Evolutionary conservation across 805 yeast species (phyloP).

Genomic region (Metschnikowia colocasiae): DNA sequence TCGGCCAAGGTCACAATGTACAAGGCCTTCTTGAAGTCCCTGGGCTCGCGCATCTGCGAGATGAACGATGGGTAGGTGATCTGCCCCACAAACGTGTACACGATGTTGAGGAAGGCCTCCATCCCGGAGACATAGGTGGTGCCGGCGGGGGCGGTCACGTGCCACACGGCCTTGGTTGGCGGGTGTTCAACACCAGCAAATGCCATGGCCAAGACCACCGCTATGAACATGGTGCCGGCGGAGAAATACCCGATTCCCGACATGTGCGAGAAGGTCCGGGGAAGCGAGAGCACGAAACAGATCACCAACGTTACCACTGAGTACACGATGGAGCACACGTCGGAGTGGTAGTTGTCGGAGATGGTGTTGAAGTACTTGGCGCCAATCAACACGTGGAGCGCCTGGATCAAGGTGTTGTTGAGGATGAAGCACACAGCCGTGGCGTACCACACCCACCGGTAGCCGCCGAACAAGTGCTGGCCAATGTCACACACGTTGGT

Average conservation of each 20-base stretch:
- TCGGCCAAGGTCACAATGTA: constrained; percentile 50
- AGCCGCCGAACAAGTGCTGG: constrained; percentile 50
- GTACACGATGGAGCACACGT: constrained; percentile 50
- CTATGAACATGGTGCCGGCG: constrained; percentile 55
- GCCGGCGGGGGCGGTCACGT: constrained; percentile 40
- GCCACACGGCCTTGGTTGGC: constrained; percentile 37
- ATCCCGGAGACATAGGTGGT: constrained; percentile 53
- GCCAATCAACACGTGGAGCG: constrained; percentile 57
- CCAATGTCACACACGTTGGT: constrained; percentile 58
- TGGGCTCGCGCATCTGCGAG: constrained; percentile 55
- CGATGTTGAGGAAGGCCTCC: constrained; percentile 56
- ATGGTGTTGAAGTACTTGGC: constrained; percentile 58
- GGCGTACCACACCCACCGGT: constrained; percentile 51
- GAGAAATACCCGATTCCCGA: constrained; percentile 50
- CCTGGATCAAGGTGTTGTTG: constrained; percentile 56
- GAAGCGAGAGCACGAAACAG: constrained; percentile 51
- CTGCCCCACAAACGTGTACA: constrained; percentile 63
- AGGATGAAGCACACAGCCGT: constrained; percentile 52
- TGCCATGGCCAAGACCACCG: constrained; percentile 49
- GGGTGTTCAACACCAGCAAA: constrained; percentile 49
- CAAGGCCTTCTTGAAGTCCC: constrained; percentile 55
- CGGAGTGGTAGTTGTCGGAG: constrained; percentile 36
- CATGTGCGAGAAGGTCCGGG: constrained; percentile 54
- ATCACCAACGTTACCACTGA: constrained; percentile 46
- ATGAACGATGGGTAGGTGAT: constrained; percentile 61